Evolutionary conservation across 2,329 filamentous ascomycete species (phyloP).

Genomic region (Botryotinia convoluta): DNA sequence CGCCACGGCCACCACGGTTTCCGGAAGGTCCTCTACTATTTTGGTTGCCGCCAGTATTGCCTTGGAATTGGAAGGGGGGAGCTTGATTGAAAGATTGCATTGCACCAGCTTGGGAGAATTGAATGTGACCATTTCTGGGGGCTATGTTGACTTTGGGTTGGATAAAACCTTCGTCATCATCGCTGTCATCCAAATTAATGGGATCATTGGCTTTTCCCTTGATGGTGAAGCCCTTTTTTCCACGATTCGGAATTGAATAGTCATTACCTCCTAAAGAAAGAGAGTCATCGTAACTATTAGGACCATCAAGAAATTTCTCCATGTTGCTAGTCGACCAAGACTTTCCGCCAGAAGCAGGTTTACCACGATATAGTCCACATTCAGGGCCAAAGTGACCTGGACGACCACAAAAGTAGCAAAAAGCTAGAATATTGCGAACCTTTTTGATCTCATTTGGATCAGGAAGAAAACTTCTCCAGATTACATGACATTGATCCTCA

Average conservation of each 20-base stretch:
- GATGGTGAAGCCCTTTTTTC: constrained; percentile 32
- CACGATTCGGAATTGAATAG: constrained; percentile 29
- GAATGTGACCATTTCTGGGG: constrained; percentile 7
- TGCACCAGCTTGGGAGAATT: constrained; percentile 14
- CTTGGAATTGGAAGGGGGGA: constrained; percentile 10
- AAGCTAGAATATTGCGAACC: constrained; percentile 49
- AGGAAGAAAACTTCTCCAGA: constrained; percentile 58
- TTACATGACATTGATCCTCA: constrained; percentile 57
- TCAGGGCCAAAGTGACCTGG: constrained; percentile 56
- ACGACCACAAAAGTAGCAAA: constrained; percentile 56
- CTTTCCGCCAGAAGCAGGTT: constrained; percentile 39
- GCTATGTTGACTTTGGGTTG: constrained; percentile 29
- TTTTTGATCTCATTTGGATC: constrained; percentile 44
- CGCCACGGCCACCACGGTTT: constrained; percentile 1
- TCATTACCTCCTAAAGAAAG: constrained; percentile 33
- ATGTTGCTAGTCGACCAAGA: constrained; percentile 54
- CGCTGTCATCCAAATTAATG: constrained; percentile 35
- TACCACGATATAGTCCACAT: constrained; percentile 42
- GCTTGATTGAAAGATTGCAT: constrained; percentile 6
- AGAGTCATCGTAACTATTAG: constrained; percentile 38
- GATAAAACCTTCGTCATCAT: constrained; percentile 33
- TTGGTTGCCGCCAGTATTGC: neutral
- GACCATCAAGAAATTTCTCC: constrained; percentile 49
- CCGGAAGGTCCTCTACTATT: neutral
- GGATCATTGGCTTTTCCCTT: constrained; percentile 37